A percentile compares a stretch with the other conserved stretches of the same genome.
phyloP scores from a whole-genome alignment of 495 filamentous ascomycete genomes.

The Aspergillus olivimuriae region DNA sequence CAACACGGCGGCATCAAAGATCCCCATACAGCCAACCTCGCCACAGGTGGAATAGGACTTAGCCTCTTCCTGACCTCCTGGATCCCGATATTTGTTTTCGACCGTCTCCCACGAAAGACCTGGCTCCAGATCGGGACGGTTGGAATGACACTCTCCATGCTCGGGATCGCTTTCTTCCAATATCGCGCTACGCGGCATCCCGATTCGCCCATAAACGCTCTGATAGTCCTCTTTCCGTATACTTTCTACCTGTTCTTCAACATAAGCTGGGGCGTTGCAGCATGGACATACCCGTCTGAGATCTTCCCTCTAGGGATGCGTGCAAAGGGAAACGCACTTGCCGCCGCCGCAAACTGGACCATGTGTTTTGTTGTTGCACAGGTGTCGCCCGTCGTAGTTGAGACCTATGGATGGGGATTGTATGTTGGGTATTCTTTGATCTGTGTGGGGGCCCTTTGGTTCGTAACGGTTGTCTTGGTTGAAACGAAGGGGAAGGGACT shows the following conservation, averaged over 20 bases:
- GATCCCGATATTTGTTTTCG: conserved; percentile 19
- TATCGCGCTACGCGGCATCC: conserved; percentile 31
- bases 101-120: conserved; percentile 15
- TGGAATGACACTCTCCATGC: conserved; percentile 64
- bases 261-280: conserved; percentile 20
- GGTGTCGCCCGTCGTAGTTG: conserved; percentile 64
- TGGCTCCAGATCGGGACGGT: conserved; percentile 37
- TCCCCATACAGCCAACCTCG: conserved; percentile 15
- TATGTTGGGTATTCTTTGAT: conserved; percentile 65
- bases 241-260: conserved; percentile 70
- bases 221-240: conserved; percentile 67
- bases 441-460: conserved; percentile 53
- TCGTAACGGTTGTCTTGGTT: conserved; percentile 18
- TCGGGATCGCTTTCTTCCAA: conserved; percentile 56
- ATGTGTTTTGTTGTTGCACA: conserved; percentile 52
- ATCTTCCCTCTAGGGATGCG: conserved; percentile 23
- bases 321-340: conserved; percentile 22
- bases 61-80: conserved; percentile 17
- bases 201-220: conserved; percentile 54
- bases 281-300: conserved; percentile 18
- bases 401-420: conserved; percentile 58
- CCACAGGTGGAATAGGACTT: conserved; percentile 17
- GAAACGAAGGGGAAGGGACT: conserved; percentile 13
- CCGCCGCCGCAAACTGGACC: conserved; percentile 23
- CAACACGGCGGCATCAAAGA: conserved; percentile 16